phyloP scores from a whole-genome alignment of 2,329 filamentous ascomycete genomes.

The Stachybotrys chartarum region DNA sequence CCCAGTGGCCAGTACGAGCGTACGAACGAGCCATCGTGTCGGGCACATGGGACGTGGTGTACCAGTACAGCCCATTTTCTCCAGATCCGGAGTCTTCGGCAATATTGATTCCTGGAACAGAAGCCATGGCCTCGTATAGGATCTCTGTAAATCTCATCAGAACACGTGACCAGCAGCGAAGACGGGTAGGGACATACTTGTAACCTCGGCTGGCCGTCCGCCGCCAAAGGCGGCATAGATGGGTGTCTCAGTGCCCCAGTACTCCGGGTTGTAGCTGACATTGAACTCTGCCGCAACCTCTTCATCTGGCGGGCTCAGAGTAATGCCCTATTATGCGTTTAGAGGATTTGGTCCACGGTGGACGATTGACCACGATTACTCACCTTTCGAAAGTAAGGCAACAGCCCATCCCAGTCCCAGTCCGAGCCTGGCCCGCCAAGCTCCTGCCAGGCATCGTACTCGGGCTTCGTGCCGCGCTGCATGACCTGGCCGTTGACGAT shows the following conservation, averaged over 20 bases:
- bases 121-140: slow-evolving; percentile 16
- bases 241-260: slow-evolving; percentile 12
- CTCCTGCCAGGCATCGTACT: slow-evolving; percentile 36
- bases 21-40: slow-evolving; percentile 12
- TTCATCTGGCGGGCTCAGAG: slow-evolving; percentile 9
- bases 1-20: slow-evolving; percentile 17
- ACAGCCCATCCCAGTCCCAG: slow-evolving; percentile 28
- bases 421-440: slow-evolving; percentile 31
- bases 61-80: slow-evolving; percentile 18
- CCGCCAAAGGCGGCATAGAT: slow-evolving; percentile 10
- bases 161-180: background rate
- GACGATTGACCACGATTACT: too few species aligned
- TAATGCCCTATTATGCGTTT: slow-evolving; percentile 6
- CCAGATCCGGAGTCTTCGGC: slow-evolving; percentile 15
- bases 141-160: slow-evolving; percentile 1
- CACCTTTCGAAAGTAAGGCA: slow-evolving; percentile 37
- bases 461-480: slow-evolving; percentile 24
- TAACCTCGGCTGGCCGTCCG: slow-evolving; percentile 5
- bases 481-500: slow-evolving; percentile 31
- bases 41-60: slow-evolving; percentile 14
- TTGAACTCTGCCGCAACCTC: slow-evolving; percentile 9
- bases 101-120: slow-evolving; percentile 15
- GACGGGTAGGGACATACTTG: slow-evolving; percentile 5
- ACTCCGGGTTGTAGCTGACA: slow-evolving; percentile 11
- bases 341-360: background rate